Evolutionary conservation across 202 grass and related monocot species (phyloP).

Genomic region (Panicum hallii): DNA sequence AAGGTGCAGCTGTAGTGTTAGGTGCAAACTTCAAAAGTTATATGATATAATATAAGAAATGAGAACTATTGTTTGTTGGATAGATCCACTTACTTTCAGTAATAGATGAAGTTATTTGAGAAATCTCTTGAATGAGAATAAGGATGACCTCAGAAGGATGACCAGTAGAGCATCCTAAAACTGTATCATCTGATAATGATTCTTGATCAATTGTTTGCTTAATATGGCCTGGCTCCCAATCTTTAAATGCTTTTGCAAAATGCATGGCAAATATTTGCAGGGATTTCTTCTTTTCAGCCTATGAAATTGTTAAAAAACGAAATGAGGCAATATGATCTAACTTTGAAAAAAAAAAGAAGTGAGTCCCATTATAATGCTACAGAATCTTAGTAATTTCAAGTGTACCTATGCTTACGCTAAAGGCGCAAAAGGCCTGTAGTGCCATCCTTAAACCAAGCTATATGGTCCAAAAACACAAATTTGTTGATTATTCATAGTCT

Average conservation of each 20-base stretch:
- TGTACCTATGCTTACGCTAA: conserved; percentile 35
- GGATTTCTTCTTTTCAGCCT: conserved; percentile 92
- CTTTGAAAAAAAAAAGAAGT: conserved; percentile 4
- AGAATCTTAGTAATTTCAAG: conserved; percentile 25
- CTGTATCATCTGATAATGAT: conserved; percentile 61
- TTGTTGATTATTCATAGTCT: conserved; percentile 25
- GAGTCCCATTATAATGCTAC: conserved; percentile 21
- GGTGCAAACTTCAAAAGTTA: conserved; percentile 7
- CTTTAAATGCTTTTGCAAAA: conserved; percentile 87
- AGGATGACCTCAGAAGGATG: conserved; percentile 98
- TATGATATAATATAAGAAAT: conserved; percentile 32
- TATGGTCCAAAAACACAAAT: conserved; percentile 30
- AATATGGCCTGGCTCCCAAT: conserved; percentile 74
- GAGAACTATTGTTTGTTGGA: conserved; percentile 11
- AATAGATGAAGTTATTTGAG: conserved; percentile 76
- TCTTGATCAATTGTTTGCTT: conserved; percentile 57
- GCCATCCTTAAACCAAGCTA: conserved; percentile 33
- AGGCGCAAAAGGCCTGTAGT: conserved; percentile 16
- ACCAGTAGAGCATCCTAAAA: conserved; percentile 82
- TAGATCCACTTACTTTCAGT: conserved; percentile 77
- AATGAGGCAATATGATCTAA: conserved; percentile 38
- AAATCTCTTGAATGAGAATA: conserved; percentile 90
- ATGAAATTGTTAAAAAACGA: conserved; percentile 48
- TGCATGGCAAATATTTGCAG: conserved; percentile 90
- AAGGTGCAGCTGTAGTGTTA: conserved; percentile 20